Conservation (phyloP, 78 protist genomes). For the Emiliania huxleyi region DNA sequence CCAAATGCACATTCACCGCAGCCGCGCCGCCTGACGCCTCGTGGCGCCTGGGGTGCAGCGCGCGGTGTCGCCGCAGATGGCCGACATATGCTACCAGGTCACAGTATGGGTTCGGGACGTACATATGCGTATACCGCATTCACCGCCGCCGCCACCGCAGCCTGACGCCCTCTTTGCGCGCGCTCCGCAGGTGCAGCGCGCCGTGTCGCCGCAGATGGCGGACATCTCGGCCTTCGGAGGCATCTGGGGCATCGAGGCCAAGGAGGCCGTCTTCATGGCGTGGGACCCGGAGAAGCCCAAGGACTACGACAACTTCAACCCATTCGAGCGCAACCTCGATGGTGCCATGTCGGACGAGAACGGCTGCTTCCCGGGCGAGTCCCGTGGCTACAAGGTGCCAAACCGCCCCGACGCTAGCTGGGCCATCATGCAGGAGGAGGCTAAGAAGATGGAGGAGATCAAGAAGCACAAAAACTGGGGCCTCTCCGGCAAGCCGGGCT, state of each 20-base stretch:
- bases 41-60: too few species aligned
- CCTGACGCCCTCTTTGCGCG: too few species aligned
- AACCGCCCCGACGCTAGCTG: neutral
- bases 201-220: too few species aligned
- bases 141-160: too few species aligned
- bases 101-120: too few species aligned
- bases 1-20: too few species aligned
- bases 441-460: too few species aligned
- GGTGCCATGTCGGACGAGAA: neutral
- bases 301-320: neutral
- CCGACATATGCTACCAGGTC: too few species aligned
- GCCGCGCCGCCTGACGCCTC: too few species aligned
- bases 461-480: neutral
- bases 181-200: neutral
- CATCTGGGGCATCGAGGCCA: neutral
- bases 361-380: slow-evolving; percentile 20
- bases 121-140: too few species aligned
- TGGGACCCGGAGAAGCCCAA: neutral
- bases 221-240: neutral
- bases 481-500: neutral
- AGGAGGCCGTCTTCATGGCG: neutral
- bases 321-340: neutral
- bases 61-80: too few species aligned
- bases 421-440: too few species aligned
- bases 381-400: neutral